Conservation (phyloP, 2,329 filamentous ascomycete species). For the Lecanosticta acicola region DNA sequence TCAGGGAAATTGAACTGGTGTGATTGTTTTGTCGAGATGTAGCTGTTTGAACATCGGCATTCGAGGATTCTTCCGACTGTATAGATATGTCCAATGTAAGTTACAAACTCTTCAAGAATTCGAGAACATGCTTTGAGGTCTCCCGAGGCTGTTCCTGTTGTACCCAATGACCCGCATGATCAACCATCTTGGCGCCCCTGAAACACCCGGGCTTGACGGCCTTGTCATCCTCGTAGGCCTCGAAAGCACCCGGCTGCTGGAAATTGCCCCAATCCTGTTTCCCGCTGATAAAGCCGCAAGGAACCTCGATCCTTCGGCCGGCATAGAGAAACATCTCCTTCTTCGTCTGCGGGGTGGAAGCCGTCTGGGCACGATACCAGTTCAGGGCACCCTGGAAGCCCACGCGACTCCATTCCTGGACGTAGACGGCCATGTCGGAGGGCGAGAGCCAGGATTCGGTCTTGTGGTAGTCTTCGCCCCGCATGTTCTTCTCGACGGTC, state of each 20-base stretch:
- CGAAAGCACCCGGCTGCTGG: slow-evolving; percentile 60
- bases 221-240: slow-evolving; percentile 45
- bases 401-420: slow-evolving; percentile 54
- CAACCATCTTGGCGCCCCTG: slow-evolving; percentile 48
- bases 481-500: slow-evolving; percentile 52
- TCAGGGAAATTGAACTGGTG: neutral
- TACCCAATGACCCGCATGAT: slow-evolving; percentile 64
- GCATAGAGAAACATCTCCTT: slow-evolving; percentile 55
- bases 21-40: too few species aligned
- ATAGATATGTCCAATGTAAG: neutral
- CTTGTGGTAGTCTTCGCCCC: slow-evolving; percentile 42
- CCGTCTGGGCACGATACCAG: slow-evolving; percentile 60
- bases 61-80: too few species aligned
- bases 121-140: slow-evolving; percentile 45
- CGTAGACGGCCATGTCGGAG: slow-evolving; percentile 56
- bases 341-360: slow-evolving; percentile 36
- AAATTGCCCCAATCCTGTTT: slow-evolving; percentile 62
- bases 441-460: slow-evolving; percentile 53
- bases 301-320: slow-evolving; percentile 56
- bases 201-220: slow-evolving; percentile 45
- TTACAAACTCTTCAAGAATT: slow-evolving; percentile 34
- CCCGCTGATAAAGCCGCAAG: slow-evolving; percentile 57
- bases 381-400: slow-evolving; percentile 63
- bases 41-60: too few species aligned
- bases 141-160: slow-evolving; percentile 59